Conservation (phyloP, 1,284 basidiomycete genomes). For the Somion occarium region DNA sequence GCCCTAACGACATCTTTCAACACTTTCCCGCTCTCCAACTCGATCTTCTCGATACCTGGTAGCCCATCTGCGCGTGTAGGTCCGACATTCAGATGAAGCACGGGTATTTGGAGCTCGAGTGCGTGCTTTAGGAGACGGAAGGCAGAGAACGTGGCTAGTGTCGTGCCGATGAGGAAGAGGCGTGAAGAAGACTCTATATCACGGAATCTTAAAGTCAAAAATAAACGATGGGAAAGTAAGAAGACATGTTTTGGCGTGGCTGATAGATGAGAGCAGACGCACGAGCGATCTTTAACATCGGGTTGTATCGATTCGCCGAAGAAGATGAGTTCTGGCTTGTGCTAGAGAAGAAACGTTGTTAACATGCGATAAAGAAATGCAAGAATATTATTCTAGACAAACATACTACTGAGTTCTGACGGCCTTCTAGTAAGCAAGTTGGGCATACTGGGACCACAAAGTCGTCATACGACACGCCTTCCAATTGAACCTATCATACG, state of each 20-base stretch:
- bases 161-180: conserved; percentile 81
- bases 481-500: conserved; percentile 64
- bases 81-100: conserved; percentile 81
- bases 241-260: background rate
- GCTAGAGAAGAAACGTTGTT: conserved; percentile 31
- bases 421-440: conserved; percentile 52
- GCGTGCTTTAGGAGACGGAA: conserved; percentile 86
- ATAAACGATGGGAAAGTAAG: no score
- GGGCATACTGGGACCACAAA: conserved; percentile 80
- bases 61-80: conserved; percentile 81
- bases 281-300: conserved; percentile 68
- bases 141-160: conserved; percentile 88
- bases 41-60: conserved; percentile 71
- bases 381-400: conserved; percentile 4
- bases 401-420: conserved; percentile 49
- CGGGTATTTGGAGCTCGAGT: conserved; percentile 67
- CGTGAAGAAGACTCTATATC: conserved; percentile 60
- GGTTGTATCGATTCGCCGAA: conserved; percentile 82
- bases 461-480: conserved; percentile 69
- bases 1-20: conserved; percentile 56
- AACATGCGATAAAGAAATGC: conserved; percentile 6
- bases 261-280: conserved; percentile 24
- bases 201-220: conserved; percentile 40
- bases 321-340: conserved; percentile 84
- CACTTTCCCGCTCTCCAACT: conserved; percentile 64